phyloP scores from a whole-genome alignment of 768 basidiomycete genomes.

The Amanita rimosa region DNA sequence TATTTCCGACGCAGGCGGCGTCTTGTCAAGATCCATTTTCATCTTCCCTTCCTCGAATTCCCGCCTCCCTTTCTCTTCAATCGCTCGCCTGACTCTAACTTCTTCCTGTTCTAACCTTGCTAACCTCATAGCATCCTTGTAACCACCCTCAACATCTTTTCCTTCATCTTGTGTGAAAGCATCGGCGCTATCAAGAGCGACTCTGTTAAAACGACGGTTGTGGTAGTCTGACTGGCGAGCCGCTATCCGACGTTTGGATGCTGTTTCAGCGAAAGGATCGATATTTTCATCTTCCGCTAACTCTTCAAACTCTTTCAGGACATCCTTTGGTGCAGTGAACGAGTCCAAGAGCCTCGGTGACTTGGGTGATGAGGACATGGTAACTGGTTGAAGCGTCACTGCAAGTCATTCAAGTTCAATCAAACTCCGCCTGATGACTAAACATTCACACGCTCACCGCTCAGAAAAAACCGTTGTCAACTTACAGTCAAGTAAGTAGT shows the following conservation, averaged over 20 bases:
- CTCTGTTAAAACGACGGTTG: slow-evolving; percentile 78
- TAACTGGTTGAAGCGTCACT: neutral
- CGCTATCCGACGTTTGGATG: slow-evolving; percentile 88
- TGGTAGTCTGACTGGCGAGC: slow-evolving; percentile 93
- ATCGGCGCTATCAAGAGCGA: slow-evolving; percentile 71
- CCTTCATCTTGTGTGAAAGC: slow-evolving; percentile 67
- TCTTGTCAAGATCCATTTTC: slow-evolving; percentile 87
- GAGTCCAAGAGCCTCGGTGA: slow-evolving; percentile 78
- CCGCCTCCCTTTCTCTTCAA: slow-evolving; percentile 80
- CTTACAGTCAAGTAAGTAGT: slow-evolving; percentile 18
- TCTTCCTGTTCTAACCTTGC: slow-evolving; percentile 92
- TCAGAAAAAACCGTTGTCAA: neutral
- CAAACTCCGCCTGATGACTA: neutral
- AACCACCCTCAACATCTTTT: slow-evolving; percentile 69
- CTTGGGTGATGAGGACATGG: slow-evolving; percentile 45
- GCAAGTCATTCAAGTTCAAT: neutral
- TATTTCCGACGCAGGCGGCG: slow-evolving; percentile 75
- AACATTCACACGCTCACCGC: slow-evolving; percentile 19
- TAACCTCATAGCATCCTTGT: slow-evolving; percentile 93
- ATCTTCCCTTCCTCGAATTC: slow-evolving; percentile 60
- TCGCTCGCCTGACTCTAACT: slow-evolving; percentile 65
- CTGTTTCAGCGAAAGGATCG: slow-evolving; percentile 89
- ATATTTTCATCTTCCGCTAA: slow-evolving; percentile 90
- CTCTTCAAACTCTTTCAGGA: slow-evolving; percentile 88
- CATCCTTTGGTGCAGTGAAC: slow-evolving; percentile 87